Base-by-base conservation (phyloP, 2,329 filamentous ascomycete species). In the Byssochlamys sp. region DNA sequence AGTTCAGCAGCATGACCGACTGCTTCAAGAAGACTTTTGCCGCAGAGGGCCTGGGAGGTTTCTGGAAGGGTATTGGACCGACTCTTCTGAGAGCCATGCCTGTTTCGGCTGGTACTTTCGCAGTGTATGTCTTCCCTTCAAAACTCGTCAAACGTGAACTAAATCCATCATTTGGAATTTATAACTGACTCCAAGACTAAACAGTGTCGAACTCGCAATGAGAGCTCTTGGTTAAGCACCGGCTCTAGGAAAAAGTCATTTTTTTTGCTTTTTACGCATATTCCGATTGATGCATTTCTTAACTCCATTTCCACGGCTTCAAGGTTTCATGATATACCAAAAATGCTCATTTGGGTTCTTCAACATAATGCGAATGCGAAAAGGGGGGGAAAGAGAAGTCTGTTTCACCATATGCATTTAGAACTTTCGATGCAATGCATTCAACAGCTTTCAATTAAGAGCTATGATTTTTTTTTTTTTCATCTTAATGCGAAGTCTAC, bases 51-150 rank as follows among this genome's bases (percentile, higher is more conserved):
- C 68, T 85, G 65, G 77, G 84, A 49, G 94, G 91, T 0, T 97
- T 99, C 79, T 97, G 91, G 91, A 95, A 89, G 79, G 94, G 94
- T 4, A 84, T 99, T 65, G 90, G 82, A 0, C 94, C 94, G 51
- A 97, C 94, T 29, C 74, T 97, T 71, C 74, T 96, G 68, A 90
- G 94, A 72, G 94, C 94, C 54, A 95, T 97, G 91, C 94, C 94
- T 7, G 94, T 99, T 53, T 94, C 89, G 73, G 94, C 92, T 1
- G 92, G 92, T n/a, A 99, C 94, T 1, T 99, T 99, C 80, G 90
- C 90, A 29, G 91, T 94, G 64, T 82, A 73, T 61, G 73, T 72
- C 57, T 57, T 49, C 2, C 29, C 11, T 19, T 33, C 56, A 49
- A 62, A 67, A 55, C 63, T 51, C 54, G 19, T 3, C 19, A 19